Conservation (phyloP, 1,284 basidiomycete species). For the Waitea zeae region DNA sequence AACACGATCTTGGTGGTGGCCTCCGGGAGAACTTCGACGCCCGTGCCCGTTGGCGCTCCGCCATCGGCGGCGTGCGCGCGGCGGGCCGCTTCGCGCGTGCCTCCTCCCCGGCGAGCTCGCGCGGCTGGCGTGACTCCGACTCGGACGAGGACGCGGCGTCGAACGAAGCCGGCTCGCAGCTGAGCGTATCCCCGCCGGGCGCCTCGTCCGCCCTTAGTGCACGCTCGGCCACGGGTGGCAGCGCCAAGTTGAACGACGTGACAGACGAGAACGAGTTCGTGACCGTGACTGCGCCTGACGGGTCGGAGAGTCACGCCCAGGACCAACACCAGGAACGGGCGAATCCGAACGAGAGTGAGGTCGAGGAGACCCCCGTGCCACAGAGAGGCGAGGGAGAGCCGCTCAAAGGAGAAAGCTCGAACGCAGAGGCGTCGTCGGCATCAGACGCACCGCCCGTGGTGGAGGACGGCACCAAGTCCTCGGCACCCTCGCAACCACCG, state of each 20-base stretch:
- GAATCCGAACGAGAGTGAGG: not conserved
- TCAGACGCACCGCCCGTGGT: too few species aligned
- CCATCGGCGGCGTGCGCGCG: constrained; percentile 46
- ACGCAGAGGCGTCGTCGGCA: too few species aligned
- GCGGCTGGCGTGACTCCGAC: not conserved
- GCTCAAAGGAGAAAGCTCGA: too few species aligned
- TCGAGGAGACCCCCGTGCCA: not conserved
- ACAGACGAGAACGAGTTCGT: not conserved
- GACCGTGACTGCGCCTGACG: not conserved
- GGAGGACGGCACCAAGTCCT: too few species aligned
- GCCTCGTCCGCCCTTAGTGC: not conserved
- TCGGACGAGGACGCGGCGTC: constrained; percentile 3
- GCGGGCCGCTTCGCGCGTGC: constrained; percentile 30
- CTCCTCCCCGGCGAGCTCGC: constrained; percentile 9
- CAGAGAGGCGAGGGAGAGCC: too few species aligned
- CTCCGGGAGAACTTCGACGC: constrained; percentile 69
- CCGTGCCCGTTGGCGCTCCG: constrained; percentile 46
- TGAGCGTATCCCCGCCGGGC: not conserved
- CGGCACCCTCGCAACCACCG: too few species aligned
- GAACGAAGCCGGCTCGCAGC: constrained; percentile 4
- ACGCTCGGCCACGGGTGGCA: not conserved
- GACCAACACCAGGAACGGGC: not conserved
- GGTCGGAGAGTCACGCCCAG: not conserved
- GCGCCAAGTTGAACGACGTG: not conserved
- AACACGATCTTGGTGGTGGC: constrained; percentile 61